Base-by-base conservation (phyloP, 805 yeast genomes). In the Scheffersomyces lignosus region DNA sequence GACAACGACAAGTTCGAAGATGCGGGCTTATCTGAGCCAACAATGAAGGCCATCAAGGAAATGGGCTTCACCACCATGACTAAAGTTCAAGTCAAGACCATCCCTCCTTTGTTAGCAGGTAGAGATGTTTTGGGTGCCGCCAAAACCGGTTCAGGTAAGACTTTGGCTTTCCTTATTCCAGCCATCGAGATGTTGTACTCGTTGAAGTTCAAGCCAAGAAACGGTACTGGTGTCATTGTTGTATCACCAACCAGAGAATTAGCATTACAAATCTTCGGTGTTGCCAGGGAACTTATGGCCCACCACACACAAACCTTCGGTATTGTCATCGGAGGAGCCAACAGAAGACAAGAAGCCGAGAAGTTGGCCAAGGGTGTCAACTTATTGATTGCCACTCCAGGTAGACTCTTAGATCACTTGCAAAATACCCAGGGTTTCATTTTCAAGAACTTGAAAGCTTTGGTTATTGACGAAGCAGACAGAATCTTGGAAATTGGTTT, bases 61-160 rank as follows among this genome's bases (percentile, higher is more conserved):
- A 87, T 93, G 96, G 97, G 96, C 1, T 93, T 93, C 67, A 73
- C 78, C 10, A 83, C 70, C 35, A 87, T 93, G 97, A 95, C 99
- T 1, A 80, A 82, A 45, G 98, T 93, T 7, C 99, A 93, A 66
- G 83, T 95, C 18, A 81, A 91, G 65, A 89, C 99, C 9, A 93
- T 93, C 38, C 98, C 99, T 5, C 98, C 99, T 8, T 72, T 93
- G 44, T 67, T 95, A 45, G 97, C 98, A 1, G 99, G 99, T 29
- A 80, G 91, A 51, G 99, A 93, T 65, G 98, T 95, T 15, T 74
- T 93, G 37, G 99, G 99, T 49, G 99, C 99, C n/a, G 99, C 99
- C 39, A 91, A 90, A 68, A 93, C 99, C 3, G 99, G 99, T 37
- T 89, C 97, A 1, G 99, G 99, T 60, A 93, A 93, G 70, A 93